These are phyloP conservation scores for Colletotrichum musicola DNA, from an alignment of 2,329 filamentous ascomycete genomes.

Conservation along the genomic window DNA sequence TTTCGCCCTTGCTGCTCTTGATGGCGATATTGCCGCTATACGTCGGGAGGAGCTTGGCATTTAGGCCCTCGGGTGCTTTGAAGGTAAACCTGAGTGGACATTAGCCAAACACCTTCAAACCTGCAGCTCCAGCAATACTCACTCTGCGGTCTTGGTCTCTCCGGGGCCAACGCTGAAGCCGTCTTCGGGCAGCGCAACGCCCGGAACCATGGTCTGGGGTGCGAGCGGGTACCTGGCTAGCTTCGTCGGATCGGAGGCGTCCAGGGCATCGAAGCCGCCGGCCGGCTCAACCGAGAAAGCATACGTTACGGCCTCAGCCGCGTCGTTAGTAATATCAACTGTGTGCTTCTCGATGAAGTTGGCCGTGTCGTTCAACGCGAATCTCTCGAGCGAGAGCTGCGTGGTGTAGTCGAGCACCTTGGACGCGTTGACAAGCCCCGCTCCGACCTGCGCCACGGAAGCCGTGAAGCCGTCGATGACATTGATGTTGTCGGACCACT, in stretches of 20 bases:
- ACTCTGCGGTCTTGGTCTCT: slow-evolving; percentile 15
- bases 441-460: slow-evolving; percentile 54
- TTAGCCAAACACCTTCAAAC: not conserved
- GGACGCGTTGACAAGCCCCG: slow-evolving; percentile 55
- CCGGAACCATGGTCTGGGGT: slow-evolving; percentile 14
- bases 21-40: slow-evolving; percentile 51
- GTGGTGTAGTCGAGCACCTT: slow-evolving; percentile 55
- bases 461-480: slow-evolving; percentile 40
- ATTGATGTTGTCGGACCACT: slow-evolving; percentile 41
- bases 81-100: slow-evolving; percentile 8
- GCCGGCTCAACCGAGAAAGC: slow-evolving; percentile 36
- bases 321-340: slow-evolving; percentile 52
- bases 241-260: slow-evolving; percentile 18
- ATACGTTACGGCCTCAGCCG: slow-evolving; percentile 49
- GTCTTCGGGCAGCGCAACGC: slow-evolving; percentile 1
- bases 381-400: slow-evolving; percentile 51
- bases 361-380: slow-evolving; percentile 59
- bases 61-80: slow-evolving; percentile 1
- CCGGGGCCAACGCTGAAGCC: slow-evolving; percentile 19
- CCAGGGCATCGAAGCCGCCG: not conserved
- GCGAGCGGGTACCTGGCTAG: slow-evolving; percentile 22
- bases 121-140: not conserved
- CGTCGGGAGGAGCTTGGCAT: slow-evolving; percentile 46
- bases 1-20: slow-evolving; percentile 47
- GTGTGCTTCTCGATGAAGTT: slow-evolving; percentile 48